These are phyloP conservation scores for Malus sieversii DNA, from an alignment of 306 rosid species.

Conservation along the genomic window DNA sequence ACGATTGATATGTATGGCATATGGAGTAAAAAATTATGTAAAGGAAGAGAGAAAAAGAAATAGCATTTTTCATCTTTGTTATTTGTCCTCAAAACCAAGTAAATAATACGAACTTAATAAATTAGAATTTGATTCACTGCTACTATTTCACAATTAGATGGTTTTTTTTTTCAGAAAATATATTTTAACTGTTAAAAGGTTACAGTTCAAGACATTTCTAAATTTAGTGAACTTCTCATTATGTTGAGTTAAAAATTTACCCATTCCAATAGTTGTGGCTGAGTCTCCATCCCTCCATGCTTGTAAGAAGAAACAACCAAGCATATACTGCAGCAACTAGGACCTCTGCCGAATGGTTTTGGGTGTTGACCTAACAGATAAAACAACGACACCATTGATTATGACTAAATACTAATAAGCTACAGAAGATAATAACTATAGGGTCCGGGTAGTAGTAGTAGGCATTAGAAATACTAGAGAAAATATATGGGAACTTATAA, in stretches of 20 bases:
- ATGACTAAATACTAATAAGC: background rate
- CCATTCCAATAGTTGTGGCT: conserved; percentile 25
- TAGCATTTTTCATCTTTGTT: background rate
- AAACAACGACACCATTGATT: background rate
- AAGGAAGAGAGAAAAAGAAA: background rate
- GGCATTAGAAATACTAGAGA: background rate
- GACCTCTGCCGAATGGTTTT: conserved; percentile 5
- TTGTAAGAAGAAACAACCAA: conserved; percentile 35
- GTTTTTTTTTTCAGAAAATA: background rate
- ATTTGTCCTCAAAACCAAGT: background rate
- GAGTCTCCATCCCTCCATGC: conserved; percentile 20
- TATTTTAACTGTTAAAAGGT: background rate
- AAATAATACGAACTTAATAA: background rate
- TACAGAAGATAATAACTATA: background rate
- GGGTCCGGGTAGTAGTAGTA: background rate
- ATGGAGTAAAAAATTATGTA: background rate
- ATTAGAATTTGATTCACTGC: background rate
- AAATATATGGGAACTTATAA: background rate
- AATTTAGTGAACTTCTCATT: background rate
- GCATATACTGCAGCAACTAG: conserved; percentile 25
- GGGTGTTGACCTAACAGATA: conserved; percentile 5
- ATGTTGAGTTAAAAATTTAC: conserved; percentile 9
- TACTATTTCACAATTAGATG: background rate
- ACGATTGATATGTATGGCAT: background rate
- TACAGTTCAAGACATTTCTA: background rate